phyloP scores from a whole-genome alignment of 1,284 basidiomycete genomes.

The Papiliotrema terrestris region DNA sequence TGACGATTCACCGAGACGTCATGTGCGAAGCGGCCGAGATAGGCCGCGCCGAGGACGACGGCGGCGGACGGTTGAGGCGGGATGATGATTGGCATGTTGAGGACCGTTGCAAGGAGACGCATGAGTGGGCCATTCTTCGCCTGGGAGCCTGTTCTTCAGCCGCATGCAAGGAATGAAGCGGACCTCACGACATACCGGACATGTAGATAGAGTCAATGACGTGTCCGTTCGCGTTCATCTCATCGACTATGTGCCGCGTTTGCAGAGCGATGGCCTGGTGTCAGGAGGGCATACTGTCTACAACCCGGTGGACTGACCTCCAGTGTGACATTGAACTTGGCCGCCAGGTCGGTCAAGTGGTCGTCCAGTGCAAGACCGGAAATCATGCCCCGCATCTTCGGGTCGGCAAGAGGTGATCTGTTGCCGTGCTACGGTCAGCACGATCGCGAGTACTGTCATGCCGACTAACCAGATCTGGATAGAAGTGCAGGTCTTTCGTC shows the following conservation, averaged over 20 bases:
- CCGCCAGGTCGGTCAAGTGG: slow-evolving; percentile 74
- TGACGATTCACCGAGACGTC: slow-evolving; percentile 53
- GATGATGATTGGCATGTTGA: slow-evolving; percentile 76
- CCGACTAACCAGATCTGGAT: slow-evolving; percentile 72
- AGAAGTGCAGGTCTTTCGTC: slow-evolving; percentile 86
- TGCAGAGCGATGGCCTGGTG: slow-evolving; percentile 79
- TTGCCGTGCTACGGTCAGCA: slow-evolving; percentile 55
- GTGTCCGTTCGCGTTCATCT: slow-evolving; percentile 85
- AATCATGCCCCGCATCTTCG: slow-evolving; percentile 87
- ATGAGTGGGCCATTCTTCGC: slow-evolving; percentile 79
- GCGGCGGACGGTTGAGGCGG: slow-evolving; percentile 73
- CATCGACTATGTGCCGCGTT: slow-evolving; percentile 89
- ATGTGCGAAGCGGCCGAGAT: slow-evolving; percentile 84
- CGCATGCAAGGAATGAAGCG: not conserved
- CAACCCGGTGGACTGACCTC: slow-evolving; percentile 54
- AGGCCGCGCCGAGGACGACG: slow-evolving; percentile 88
- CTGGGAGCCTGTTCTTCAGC: slow-evolving; percentile 62
- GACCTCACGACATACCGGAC: slow-evolving; percentile 52
- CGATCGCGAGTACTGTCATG: not conserved
- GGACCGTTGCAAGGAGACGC: slow-evolving; percentile 83
- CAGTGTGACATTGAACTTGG: slow-evolving; percentile 85
- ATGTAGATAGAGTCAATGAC: slow-evolving; percentile 83
- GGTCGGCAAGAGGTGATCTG: slow-evolving; percentile 91
- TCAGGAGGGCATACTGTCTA: not conserved
- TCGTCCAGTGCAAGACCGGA: slow-evolving; percentile 80